Conservation (phyloP, 2,329 filamentous ascomycete species). For the Pseudopithomyces chartarum region DNA sequence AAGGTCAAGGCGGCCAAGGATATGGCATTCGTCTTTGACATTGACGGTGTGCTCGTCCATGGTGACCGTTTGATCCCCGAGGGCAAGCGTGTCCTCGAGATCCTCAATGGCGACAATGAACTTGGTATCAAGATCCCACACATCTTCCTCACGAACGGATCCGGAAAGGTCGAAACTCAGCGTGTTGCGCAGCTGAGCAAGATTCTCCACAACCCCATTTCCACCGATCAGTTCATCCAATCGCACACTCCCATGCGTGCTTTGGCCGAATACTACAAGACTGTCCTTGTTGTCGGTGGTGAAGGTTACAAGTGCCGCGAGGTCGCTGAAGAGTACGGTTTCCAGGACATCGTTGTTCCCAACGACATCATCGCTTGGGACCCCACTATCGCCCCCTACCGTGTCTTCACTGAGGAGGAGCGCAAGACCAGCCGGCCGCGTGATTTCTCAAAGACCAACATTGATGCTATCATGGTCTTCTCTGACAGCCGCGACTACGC, state of each 20-base stretch:
- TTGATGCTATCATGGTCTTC: conserved; percentile 76
- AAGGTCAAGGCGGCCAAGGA: conserved; percentile 74
- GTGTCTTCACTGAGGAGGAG: conserved; percentile 70
- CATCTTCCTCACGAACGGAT: conserved; percentile 77
- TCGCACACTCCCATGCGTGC: conserved; percentile 79
- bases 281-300: conserved; percentile 75
- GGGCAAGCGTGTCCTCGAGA: conserved; percentile 68
- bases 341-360: conserved; percentile 73
- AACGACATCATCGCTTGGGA: conserved; percentile 76
- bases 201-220: conserved; percentile 69
- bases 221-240: conserved; percentile 76
- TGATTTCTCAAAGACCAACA: conserved; percentile 73
- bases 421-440: conserved; percentile 69
- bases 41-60: conserved; percentile 76
- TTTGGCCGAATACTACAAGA: conserved; percentile 75
- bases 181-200: conserved; percentile 70
- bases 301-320: conserved; percentile 76
- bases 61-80: conserved; percentile 73
- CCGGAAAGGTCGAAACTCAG: conserved; percentile 70
- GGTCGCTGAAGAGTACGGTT: conserved; percentile 74
- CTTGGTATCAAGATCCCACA: conserved; percentile 77
- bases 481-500: conserved; percentile 76
- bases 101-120: conserved; percentile 76
- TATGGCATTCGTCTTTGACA: conserved; percentile 82
- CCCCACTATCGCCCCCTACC: conserved; percentile 70